Evolutionary conservation across 768 basidiomycete species (phyloP), one percentile per base, ranked within the genome.

Genomic region (Neoboletus magnificus): DNA sequence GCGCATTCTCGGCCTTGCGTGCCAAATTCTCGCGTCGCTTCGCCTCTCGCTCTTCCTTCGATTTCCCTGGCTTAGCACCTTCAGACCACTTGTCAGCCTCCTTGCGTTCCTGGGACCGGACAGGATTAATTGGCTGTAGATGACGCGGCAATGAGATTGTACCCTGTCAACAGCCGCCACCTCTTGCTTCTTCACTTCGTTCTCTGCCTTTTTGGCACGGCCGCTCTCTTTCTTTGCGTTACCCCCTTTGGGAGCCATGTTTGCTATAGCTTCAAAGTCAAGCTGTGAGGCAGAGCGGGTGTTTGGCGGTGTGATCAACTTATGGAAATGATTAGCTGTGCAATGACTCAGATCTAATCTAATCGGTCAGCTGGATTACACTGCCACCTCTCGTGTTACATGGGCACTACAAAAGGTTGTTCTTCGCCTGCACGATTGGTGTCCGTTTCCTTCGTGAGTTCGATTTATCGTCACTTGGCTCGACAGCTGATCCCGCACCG

Each of bases 141-240:
- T 23, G 53, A 33, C 15, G 55, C 15, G 5, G 35, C 8, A 41
- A 54, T 16, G 23, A 27, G 37, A 51, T 64, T 68, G 46, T 48
- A 85, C 91, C 74, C 81, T 85, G 13, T 84, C 89, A 9, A 77
- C 78, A 12, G 76, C 78, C 0, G 78, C 84, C 5, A 76, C 78
- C 7, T 80, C 82, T 58, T 82, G 79, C 72, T 93, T 94, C 78
- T 87, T 91, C 10, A 82, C 77, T 67, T 92, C 91, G 67, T 93
- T 94, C 67, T 94, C 90, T 25, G 91, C 91, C 71, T 97, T 97
- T 75, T 92, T 94, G 1, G 93, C 88, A 51, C 89, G 74, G 5
- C 94, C 93, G 41, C 83, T 74, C 72, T 96, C 94, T 71, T 96
- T 96, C 85, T 96, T 97, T 54, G 91, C 78, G 77, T 93, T 96